A percentile compares a stretch with the other conserved stretches of the same genome.
These are phyloP conservation scores for Arabidopsis suecica DNA, from an alignment of 345 rosid species.

Conservation along the genomic window DNA sequence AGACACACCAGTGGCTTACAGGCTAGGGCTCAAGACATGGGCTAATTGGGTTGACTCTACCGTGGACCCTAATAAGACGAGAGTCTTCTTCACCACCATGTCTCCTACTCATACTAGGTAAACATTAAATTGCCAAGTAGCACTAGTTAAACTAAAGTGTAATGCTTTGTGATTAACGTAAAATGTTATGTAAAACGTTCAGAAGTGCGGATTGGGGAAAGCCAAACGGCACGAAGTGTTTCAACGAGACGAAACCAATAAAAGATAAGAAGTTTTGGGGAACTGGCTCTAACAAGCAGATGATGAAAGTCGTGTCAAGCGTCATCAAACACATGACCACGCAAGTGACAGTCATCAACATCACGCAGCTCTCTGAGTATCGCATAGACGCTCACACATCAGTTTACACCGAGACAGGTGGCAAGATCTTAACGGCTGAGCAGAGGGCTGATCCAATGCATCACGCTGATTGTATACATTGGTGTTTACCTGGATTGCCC, in stretches of 20 bases:
- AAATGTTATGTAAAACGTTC: slow-evolving; percentile 26
- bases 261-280: slow-evolving; percentile 71
- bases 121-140: background rate
- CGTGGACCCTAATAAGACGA: slow-evolving; percentile 74
- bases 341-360: slow-evolving; percentile 69
- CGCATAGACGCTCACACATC: slow-evolving; percentile 85
- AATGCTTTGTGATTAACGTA: background rate
- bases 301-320: slow-evolving; percentile 75
- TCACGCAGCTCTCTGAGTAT: slow-evolving; percentile 87
- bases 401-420: slow-evolving; percentile 77
- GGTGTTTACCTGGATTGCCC: slow-evolving; percentile 94
- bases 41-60: slow-evolving; percentile 90
- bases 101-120: slow-evolving; percentile 88
- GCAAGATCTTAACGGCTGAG: slow-evolving; percentile 65
- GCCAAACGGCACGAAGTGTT: slow-evolving; percentile 72
- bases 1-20: slow-evolving; percentile 69
- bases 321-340: slow-evolving; percentile 66
- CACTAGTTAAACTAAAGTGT: background rate
- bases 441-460: slow-evolving; percentile 66
- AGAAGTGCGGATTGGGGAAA: slow-evolving; percentile 81
- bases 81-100: slow-evolving; percentile 86
- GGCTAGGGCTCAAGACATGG: slow-evolving; percentile 81
- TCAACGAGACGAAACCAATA: slow-evolving; percentile 81
- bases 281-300: slow-evolving; percentile 55
- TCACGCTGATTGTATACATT: slow-evolving; percentile 95